phyloP scores from a whole-genome alignment of 2,329 filamentous ascomycete genomes.

The Elsinoe australis region DNA sequence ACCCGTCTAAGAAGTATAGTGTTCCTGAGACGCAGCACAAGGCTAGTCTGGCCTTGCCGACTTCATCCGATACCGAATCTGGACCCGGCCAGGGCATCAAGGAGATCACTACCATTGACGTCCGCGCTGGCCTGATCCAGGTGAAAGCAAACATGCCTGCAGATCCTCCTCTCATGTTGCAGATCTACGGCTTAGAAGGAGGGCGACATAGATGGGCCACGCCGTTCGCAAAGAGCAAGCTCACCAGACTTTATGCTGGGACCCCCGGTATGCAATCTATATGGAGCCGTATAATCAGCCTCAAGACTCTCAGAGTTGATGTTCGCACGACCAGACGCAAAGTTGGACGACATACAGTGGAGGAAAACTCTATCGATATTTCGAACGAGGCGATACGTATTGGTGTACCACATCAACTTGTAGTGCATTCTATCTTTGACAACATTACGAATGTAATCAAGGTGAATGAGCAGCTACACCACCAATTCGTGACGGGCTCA shows the following conservation, averaged over 20 bases:
- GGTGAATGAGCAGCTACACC: slow-evolving; percentile 80
- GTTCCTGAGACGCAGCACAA: slow-evolving; percentile 15
- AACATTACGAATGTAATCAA: slow-evolving; percentile 85
- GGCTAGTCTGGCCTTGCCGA: slow-evolving; percentile 14
- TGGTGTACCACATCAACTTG: slow-evolving; percentile 82
- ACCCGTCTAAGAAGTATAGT: slow-evolving; percentile 14
- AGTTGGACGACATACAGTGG: slow-evolving; percentile 46
- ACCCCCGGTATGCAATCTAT: slow-evolving; percentile 72
- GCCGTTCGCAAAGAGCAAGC: slow-evolving; percentile 68
- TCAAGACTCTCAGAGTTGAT: slow-evolving; percentile 75
- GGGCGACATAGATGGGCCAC: slow-evolving; percentile 81
- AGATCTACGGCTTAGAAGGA: slow-evolving; percentile 72
- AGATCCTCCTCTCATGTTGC: slow-evolving; percentile 86
- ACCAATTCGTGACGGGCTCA: slow-evolving; percentile 79
- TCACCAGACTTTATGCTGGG: slow-evolving; percentile 79
- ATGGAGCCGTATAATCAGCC: slow-evolving; percentile 79
- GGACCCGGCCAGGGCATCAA: slow-evolving; percentile 16
- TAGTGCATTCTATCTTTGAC: slow-evolving; percentile 85
- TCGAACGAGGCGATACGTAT: slow-evolving; percentile 78
- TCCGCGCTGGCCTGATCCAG: slow-evolving; percentile 74
- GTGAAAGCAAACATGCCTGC: slow-evolving; percentile 81
- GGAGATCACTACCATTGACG: slow-evolving; percentile 73
- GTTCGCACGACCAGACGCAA: slow-evolving; percentile 69
- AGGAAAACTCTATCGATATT: slow-evolving; percentile 78
- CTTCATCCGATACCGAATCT: neutral